phyloP scores from a whole-genome alignment of 768 basidiomycete species.

The Termitomyces eurrhizus region DNA sequence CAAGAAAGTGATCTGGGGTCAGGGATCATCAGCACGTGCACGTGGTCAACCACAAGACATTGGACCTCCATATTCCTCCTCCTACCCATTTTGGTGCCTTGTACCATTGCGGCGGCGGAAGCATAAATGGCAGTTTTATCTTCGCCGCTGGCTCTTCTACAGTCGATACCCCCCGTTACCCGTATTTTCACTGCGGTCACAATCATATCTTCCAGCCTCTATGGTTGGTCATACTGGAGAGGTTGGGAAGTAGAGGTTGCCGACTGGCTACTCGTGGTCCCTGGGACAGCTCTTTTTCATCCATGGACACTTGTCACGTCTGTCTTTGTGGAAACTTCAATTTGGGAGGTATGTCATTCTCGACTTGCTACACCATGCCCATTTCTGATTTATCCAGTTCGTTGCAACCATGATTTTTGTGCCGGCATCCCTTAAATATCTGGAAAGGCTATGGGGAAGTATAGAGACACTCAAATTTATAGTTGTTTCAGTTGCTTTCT shows the following conservation, averaged over 20 bases:
- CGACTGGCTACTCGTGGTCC: conserved; percentile 77
- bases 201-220: conserved; percentile 51
- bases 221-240: conserved; percentile 64
- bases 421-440: conserved; percentile 80
- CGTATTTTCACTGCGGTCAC: conserved; percentile 67
- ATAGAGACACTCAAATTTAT: conserved; percentile 86
- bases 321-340: conserved; percentile 77
- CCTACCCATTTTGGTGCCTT: conserved; percentile 12
- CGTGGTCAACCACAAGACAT: background rate
- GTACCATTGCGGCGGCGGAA: conserved; percentile 1
- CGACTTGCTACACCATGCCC: conserved; percentile 1
- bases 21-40: conserved; percentile 23
- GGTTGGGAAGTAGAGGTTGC: conserved; percentile 31
- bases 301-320: conserved; percentile 96
- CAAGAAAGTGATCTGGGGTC: background rate
- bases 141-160: conserved; percentile 62
- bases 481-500: conserved; percentile 66
- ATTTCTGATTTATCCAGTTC: conserved; percentile 47
- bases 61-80: conserved; percentile 3
- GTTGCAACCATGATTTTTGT: conserved; percentile 71
- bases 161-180: conserved; percentile 77
- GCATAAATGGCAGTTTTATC: conserved; percentile 69
- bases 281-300: conserved; percentile 75
- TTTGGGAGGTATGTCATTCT: conserved; percentile 68
- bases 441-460: conserved; percentile 94